Evolutionary conservation across 768 basidiomycete species (phyloP), one percentile per base, ranked within the genome.

Genomic region (Boletus sensibilis): DNA sequence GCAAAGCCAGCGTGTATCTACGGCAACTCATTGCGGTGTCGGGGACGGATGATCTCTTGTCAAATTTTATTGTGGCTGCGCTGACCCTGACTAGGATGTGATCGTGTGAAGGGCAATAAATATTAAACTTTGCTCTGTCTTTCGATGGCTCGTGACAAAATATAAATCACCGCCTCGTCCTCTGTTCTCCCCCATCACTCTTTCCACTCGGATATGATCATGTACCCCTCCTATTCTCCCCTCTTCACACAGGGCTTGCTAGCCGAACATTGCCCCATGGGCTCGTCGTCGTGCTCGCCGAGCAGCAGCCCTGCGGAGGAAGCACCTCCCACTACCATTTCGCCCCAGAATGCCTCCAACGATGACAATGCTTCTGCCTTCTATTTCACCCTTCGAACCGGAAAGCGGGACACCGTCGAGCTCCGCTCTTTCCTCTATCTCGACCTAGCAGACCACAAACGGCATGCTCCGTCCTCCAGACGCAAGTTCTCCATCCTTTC

Each of bases 191-290:
- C 33, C 40, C 33, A 25, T 29, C 5, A 14, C 9, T 0, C 34
- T 7, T n/a, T 18, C 34, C 11, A 4, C 44, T 13, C 5, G 4
- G 20, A 37, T 5, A 39, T 38, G 20, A 40, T 48, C 45, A 67
- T 64, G 52, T 42, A 61, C 25, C 33, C 65, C 2, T 65, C 59
- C 2, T 86, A 87, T 61, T 85, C 83, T 0, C 78, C 82, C 41
- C 81, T 87, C 72, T 87, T 87, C 80, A 87, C 81, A 5, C 81
- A 79, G 5, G 85, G 85, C 41, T 75, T 84, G 38, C 72, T 84
- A 37, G 77, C 78, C 14, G 75, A 76, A 35, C 63, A 55, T 23
- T 38, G 33, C 13, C 29, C 49, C 50, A 44, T 21, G 21, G 3
- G 33, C 58, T 59, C 64, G 18, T 50, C 68, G 7, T 63, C 73